Percentiles rank a stretch among this genome's conserved stretches.
phyloP scores from a whole-genome alignment of 1,284 basidiomycete genomes.

The Binderoboletus segoi region DNA sequence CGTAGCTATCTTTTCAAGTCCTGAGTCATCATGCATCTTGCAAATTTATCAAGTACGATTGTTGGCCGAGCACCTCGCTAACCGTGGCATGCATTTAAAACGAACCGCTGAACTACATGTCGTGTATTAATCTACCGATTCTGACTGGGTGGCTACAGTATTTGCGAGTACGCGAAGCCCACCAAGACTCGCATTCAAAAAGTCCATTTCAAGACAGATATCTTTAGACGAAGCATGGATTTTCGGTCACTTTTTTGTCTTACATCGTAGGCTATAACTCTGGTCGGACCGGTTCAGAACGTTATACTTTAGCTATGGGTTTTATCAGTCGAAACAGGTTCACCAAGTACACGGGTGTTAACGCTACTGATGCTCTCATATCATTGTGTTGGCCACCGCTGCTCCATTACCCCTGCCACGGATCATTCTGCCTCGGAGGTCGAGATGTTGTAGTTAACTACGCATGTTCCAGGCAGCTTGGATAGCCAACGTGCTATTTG shows the following conservation, averaged over 20 bases:
- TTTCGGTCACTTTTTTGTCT: no score
- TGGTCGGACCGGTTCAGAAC: conserved; percentile 33
- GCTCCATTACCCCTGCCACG: no score
- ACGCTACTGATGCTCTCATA: conserved; percentile 39
- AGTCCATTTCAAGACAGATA: conserved; percentile 13
- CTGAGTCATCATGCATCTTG: conserved; percentile 41
- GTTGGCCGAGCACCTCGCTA: conserved; percentile 38
- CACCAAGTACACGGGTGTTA: conserved; percentile 48
- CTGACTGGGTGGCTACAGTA: conserved; percentile 37
- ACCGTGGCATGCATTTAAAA: conserved; percentile 46
- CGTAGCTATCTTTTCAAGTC: conserved; percentile 18
- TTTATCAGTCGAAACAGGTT: conserved; percentile 41
- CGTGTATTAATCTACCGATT: conserved; percentile 43
- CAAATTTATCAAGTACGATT: conserved; percentile 45
- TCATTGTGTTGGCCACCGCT: conserved; percentile 34
- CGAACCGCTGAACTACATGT: conserved; percentile 44
- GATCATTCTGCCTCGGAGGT: neutral
- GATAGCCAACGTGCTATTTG: conserved; percentile 35
- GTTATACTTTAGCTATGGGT: conserved; percentile 33
- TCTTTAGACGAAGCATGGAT: conserved; percentile 26
- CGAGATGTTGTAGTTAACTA: neutral
- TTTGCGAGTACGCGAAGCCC: conserved; percentile 7
- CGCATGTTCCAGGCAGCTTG: conserved; percentile 30
- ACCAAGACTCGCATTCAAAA: conserved; percentile 2
- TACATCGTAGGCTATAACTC: no score